phyloP scores from a whole-genome alignment of 1,284 basidiomycete genomes.

The Tylopilus sp. region DNA sequence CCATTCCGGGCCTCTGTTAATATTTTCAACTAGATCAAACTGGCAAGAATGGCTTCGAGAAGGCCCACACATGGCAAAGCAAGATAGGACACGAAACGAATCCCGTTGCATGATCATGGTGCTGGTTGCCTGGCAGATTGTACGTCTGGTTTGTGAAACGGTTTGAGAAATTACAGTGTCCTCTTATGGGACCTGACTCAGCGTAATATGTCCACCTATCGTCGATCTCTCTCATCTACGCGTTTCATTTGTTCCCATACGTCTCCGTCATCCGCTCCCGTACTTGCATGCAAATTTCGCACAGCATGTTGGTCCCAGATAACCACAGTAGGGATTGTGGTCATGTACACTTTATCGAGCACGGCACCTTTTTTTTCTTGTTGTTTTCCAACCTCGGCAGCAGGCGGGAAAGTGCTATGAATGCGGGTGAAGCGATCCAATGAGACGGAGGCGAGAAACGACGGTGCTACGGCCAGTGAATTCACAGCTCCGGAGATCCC shows the following conservation, averaged over 20 bases:
- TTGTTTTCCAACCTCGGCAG: slow-evolving; percentile 48
- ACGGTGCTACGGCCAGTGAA: slow-evolving; percentile 58
- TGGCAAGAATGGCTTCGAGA: slow-evolving; percentile 87
- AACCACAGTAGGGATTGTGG: slow-evolving; percentile 61
- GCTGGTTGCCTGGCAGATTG: background rate
- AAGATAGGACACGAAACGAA: slow-evolving; percentile 57
- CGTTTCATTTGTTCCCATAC: slow-evolving; percentile 51
- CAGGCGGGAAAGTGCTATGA: slow-evolving; percentile 63
- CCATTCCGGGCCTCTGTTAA: background rate
- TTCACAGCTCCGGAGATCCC: slow-evolving; percentile 68
- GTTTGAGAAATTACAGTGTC: background rate
- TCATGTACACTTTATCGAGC: slow-evolving; percentile 67
- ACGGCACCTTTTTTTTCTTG: slow-evolving; percentile 66
- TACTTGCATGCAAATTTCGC: background rate
- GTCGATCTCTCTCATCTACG: slow-evolving; percentile 40
- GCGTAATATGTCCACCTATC: slow-evolving; percentile 1
- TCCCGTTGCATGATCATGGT: background rate
- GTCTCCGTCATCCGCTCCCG: slow-evolving; percentile 30
- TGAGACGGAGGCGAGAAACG: slow-evolving; percentile 56
- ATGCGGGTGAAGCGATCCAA: slow-evolving; percentile 75
- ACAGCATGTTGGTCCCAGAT: slow-evolving; percentile 51
- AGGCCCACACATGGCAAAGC: slow-evolving; percentile 84
- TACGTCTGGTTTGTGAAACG: background rate
- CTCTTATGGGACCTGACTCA: background rate
- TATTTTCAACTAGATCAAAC: slow-evolving; percentile 53